Base-by-base conservation (phyloP, 2,329 filamentous ascomycete genomes). In the Apiospora phragmitis region DNA sequence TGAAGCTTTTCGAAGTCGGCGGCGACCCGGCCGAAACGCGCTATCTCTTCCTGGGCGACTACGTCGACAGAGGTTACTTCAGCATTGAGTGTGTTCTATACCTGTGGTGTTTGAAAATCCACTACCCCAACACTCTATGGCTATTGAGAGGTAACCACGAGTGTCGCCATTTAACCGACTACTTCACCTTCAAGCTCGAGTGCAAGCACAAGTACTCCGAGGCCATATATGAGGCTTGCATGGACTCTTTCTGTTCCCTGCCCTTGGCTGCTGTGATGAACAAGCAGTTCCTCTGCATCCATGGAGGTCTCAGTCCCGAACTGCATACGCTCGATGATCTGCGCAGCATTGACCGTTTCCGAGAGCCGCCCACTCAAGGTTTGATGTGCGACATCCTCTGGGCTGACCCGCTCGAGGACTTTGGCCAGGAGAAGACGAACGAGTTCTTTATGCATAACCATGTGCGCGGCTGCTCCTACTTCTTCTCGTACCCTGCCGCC, bases 191-290 rank as follows among this genome's bases (percentile, higher is more conserved):
- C 88, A 98, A 99, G 88, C 91, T 99, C 71, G 96, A 99, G 83
- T 99, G 96, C 88, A 98, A 97, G 86, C 96, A 99, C 89, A 99
- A 99, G 83, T 99, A 99, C 85, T 97, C 94, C 43, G 96, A 98
- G 85, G 89, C 89, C 74, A 89, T 99, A 72, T 99, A 99, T 81
- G 95, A 99, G 79, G 95, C 96, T 70, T 98, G 96, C 85, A 97
- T 98, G 90, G 95, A 99, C 75, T 97, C 96, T 0, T 99, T 99
- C 88, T 99, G 96, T 85, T 89, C 92, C 74, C 86, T 99, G 74
- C 96, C 96, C 41, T 86, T 99, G 76, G 96, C 96, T 70, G 96
- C 96, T 38, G 92, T 99, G 76, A 99, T 99, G 96, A 99, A 99
- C 89, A 99, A 99, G 87, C 96, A 99, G 83, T 99, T 99, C 83